Conservation (phyloP, 2,329 filamentous ascomycete species). For the Calonectria multiphialidica region DNA sequence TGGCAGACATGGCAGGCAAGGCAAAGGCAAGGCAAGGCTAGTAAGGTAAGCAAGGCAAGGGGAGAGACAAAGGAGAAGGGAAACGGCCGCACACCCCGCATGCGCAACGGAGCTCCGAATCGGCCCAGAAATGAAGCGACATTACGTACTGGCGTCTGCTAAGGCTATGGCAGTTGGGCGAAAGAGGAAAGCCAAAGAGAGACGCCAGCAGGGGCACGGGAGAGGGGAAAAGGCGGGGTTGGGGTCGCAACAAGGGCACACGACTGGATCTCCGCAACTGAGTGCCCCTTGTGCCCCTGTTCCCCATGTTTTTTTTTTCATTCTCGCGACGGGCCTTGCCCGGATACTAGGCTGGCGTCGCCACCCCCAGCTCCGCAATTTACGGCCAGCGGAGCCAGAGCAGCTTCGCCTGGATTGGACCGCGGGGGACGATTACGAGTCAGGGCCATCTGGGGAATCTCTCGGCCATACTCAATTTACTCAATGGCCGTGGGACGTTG, state of each 20-base stretch:
- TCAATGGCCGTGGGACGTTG: neutral
- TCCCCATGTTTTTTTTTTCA: neutral
- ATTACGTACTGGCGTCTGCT: neutral
- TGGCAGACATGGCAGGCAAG: too few species aligned
- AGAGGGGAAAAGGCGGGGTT: conserved; percentile 13
- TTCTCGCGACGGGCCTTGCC: neutral
- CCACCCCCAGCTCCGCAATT: neutral
- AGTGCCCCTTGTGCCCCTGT: neutral
- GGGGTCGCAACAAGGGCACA: conserved; percentile 6
- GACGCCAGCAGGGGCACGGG: neutral
- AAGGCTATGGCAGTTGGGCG: neutral
- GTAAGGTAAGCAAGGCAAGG: too few species aligned
- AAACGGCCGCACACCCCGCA: neutral
- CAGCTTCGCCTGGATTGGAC: neutral
- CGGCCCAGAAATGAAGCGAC: conserved; percentile 4
- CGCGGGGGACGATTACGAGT: neutral
- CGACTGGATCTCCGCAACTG: conserved; percentile 5
- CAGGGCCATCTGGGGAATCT: neutral
- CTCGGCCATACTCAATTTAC: neutral
- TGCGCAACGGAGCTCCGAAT: neutral
- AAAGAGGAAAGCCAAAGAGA: neutral
- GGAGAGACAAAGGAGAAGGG: neutral
- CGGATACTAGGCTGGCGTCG: neutral
- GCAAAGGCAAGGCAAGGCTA: too few species aligned
- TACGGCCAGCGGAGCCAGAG: neutral